Evolutionary conservation across 345 rosid species (phyloP).

Genomic region (Firmiana major): DNA sequence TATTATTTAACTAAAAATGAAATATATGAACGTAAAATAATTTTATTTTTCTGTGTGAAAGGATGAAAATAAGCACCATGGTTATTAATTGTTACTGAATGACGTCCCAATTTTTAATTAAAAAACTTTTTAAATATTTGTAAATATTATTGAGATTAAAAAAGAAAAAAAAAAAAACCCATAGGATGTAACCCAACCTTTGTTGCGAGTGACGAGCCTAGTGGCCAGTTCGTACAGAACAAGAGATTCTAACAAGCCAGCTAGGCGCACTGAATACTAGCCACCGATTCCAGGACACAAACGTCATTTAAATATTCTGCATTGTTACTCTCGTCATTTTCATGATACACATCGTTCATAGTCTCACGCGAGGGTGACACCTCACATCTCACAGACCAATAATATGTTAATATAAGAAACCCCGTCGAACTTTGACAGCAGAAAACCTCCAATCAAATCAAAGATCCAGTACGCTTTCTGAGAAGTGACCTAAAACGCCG

Average conservation of each 20-base stretch:
- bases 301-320: neutral
- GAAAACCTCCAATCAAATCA: conserved; percentile 6
- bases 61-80: too few species aligned
- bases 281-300: neutral
- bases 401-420: neutral
- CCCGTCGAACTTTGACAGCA: neutral
- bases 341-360: too few species aligned
- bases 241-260: neutral
- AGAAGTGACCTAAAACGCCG: conserved; percentile 1
- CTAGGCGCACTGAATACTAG: neutral
- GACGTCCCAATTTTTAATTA: too few species aligned
- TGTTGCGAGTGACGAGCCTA: too few species aligned
- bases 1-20: too few species aligned
- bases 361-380: neutral
- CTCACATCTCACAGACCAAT: neutral
- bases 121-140: too few species aligned
- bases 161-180: too few species aligned
- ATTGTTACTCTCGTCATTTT: neutral
- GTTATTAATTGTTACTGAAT: too few species aligned
- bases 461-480: neutral
- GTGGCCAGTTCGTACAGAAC: neutral
- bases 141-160: too few species aligned
- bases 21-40: too few species aligned
- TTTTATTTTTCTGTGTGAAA: too few species aligned
- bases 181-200: too few species aligned